Base-by-base conservation (phyloP, 768 basidiomycete genomes). In the Rhodotorula paludigena region DNA sequence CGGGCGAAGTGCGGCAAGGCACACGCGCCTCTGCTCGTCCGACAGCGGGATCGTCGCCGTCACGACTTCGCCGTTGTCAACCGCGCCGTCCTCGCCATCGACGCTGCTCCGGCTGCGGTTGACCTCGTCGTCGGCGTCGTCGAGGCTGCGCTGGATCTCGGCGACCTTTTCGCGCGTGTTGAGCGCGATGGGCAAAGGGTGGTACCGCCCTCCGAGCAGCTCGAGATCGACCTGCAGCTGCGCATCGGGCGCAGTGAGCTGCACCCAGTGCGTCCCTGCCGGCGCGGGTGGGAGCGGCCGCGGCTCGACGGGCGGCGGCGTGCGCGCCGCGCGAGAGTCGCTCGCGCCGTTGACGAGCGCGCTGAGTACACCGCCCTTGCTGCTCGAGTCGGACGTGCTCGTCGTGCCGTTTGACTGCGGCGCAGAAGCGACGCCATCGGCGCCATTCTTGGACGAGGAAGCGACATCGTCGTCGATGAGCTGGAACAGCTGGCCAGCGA, bases 151-250 rank as follows among this genome's bases (percentile, higher is more conserved):
- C 41, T 21, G 20, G 42, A 42, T 28, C 8, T 23, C 28, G 30
- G 48, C 28, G 23, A 66, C 49, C 41, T 25, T 32, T 0, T 23
- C 32, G 14, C 16, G 15, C 21, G 36, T 10, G 48, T 61, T 23
- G 15, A 54, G 35, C n/a, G 20, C 16, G 5, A 28, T 14, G 12
- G 70, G 60, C 10, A 72, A 44, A 2, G 89, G 87, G 75, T 92
- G 92, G 76, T 92, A 92, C 62, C 90, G 82, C 39, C 90, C 90
- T 39, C 85, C 85, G 67, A 92, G 81, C 54, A 89, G 80, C 42
- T 85, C 83, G 48, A 90, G 80, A 5, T 85, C 85, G n/a, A 89
- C 69, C 28, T 87, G 83, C 23, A 83, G 83, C 77, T 90, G 88
- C 66, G 83, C 77, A 0, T 83, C 86, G 12, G 84, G 80, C 4